These are phyloP conservation scores for Colletotrichum sp. DNA, from an alignment of 2,329 filamentous ascomycete genomes.

Conservation along the genomic window DNA sequence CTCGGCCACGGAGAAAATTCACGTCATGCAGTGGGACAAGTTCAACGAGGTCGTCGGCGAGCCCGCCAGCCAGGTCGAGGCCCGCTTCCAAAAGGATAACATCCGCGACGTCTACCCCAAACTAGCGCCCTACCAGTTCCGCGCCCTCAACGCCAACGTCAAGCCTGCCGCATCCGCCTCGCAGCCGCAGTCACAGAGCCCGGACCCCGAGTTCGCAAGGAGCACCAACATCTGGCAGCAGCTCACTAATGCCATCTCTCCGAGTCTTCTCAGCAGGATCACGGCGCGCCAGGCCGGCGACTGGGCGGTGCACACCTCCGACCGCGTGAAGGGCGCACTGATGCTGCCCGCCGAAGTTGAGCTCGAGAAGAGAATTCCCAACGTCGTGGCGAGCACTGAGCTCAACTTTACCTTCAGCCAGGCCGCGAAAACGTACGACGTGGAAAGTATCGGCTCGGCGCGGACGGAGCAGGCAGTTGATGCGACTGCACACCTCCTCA, in stretches of 20 bases:
- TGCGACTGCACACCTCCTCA: conserved; percentile 51
- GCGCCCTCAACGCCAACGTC: conserved; percentile 25
- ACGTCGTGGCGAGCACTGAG: conserved; percentile 36
- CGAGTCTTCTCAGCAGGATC: conserved; percentile 49
- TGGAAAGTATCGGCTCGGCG: conserved; percentile 37
- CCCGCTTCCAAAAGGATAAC: conserved; percentile 46
- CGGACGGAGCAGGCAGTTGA: conserved; percentile 51
- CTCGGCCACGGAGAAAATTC: conserved; percentile 35
- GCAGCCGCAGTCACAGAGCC: conserved; percentile 16
- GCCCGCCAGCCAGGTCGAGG: conserved; percentile 48
- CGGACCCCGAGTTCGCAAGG: conserved; percentile 27
- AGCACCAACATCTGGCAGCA: conserved; percentile 52
- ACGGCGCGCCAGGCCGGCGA: conserved; percentile 43
- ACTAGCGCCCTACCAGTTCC: conserved; percentile 51
- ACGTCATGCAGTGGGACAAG: conserved; percentile 60
- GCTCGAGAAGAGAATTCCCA: conserved; percentile 42
- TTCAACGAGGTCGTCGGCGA: conserved; percentile 59
- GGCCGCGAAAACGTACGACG: conserved; percentile 45
- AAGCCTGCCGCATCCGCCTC: neutral
- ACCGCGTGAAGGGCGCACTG: conserved; percentile 51
- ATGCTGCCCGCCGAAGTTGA: conserved; percentile 41
- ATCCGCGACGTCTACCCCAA: conserved; percentile 41
- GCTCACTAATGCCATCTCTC: conserved; percentile 54
- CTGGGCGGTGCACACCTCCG: conserved; percentile 60
- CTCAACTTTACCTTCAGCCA: conserved; percentile 55